These are phyloP conservation scores for Aspergillus hancockii DNA, from an alignment of 495 filamentous ascomycete species.

Conservation along the genomic window DNA sequence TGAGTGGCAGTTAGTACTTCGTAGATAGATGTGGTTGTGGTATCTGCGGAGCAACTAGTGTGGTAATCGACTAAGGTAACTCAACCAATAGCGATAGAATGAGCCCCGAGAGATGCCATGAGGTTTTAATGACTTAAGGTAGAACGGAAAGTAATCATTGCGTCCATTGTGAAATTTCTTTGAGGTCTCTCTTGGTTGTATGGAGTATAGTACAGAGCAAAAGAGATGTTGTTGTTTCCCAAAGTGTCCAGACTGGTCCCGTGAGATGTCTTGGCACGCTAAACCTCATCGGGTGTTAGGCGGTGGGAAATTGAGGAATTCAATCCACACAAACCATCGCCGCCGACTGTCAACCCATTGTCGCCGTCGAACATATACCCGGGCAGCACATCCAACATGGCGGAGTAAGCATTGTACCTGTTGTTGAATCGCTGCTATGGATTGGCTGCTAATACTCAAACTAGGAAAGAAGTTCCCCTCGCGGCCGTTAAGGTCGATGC, in stretches of 20 bases:
- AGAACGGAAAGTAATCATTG: no score
- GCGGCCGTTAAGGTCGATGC: conserved; percentile 84
- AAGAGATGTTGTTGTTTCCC: not conserved
- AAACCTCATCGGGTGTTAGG: conserved; percentile 23
- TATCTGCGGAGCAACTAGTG: not conserved
- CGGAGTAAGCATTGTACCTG: conserved; percentile 36
- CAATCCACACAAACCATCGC: conserved; percentile 49
- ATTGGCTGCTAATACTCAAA: conserved; percentile 16
- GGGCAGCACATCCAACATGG: conserved; percentile 41
- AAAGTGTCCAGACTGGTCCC: not conserved
- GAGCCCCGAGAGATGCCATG: no score
- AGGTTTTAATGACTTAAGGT: no score
- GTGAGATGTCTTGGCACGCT: conserved; percentile 30
- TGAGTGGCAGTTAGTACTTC: not conserved
- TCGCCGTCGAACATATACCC: conserved; percentile 29
- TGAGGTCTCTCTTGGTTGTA: no score
- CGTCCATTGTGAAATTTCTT: no score
- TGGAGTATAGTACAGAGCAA: no score
- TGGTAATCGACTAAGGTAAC: no score
- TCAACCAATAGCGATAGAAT: no score
- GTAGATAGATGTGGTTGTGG: not conserved
- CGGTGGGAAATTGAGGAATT: conserved; percentile 36
- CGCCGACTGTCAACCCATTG: conserved; percentile 30
- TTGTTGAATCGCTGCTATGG: not conserved
- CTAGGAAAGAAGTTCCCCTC: conserved; percentile 63